Conservation (phyloP, 2,329 filamentous ascomycete genomes). For the Cordyceps pruinosa region DNA sequence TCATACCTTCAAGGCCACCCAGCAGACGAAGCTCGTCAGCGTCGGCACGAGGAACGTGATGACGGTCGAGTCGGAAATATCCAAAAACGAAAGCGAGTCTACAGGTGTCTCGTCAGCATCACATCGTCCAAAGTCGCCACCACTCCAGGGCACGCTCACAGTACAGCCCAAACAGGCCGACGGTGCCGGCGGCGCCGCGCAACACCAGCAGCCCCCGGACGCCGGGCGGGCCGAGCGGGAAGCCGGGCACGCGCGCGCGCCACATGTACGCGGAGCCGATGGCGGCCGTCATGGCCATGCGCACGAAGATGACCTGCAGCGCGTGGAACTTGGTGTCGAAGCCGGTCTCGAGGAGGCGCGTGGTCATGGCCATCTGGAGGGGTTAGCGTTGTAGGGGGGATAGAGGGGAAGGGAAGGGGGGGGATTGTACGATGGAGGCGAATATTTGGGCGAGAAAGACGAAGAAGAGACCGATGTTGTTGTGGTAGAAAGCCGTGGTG, state of each 20-base stretch:
- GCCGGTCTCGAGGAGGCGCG: conserved; percentile 27
- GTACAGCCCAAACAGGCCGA: conserved; percentile 58
- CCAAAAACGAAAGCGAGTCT: conserved; percentile 55
- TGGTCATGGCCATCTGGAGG: conserved; percentile 35
- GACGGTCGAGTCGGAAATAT: conserved; percentile 71
- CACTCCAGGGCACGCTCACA: too few species aligned
- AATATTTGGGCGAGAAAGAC: conserved; percentile 36
- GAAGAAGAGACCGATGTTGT: conserved; percentile 33
- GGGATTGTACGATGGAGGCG: conserved; percentile 29
- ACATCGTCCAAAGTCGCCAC: too few species aligned
- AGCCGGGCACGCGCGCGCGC: conserved; percentile 44
- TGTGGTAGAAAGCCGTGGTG: conserved; percentile 39
- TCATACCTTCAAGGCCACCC: conserved; percentile 39
- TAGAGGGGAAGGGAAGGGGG: background rate
- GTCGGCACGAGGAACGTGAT: conserved; percentile 73
- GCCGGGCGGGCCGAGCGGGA: conserved; percentile 58
- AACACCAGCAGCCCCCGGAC: conserved; percentile 57
- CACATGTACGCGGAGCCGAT: conserved; percentile 35
- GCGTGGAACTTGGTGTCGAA: conserved; percentile 33
- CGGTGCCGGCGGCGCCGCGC: conserved; percentile 56
- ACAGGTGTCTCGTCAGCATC: conserved; percentile 17
- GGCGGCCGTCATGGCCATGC: conserved; percentile 32
- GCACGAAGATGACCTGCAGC: conserved; percentile 36
- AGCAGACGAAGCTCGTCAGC: conserved; percentile 57
- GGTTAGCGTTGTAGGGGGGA: background rate